Percentiles rank a stretch among this genome's conserved stretches.
Conservation (phyloP, 2,329 filamentous ascomycete species). For the Talaromyces sp. region DNA sequence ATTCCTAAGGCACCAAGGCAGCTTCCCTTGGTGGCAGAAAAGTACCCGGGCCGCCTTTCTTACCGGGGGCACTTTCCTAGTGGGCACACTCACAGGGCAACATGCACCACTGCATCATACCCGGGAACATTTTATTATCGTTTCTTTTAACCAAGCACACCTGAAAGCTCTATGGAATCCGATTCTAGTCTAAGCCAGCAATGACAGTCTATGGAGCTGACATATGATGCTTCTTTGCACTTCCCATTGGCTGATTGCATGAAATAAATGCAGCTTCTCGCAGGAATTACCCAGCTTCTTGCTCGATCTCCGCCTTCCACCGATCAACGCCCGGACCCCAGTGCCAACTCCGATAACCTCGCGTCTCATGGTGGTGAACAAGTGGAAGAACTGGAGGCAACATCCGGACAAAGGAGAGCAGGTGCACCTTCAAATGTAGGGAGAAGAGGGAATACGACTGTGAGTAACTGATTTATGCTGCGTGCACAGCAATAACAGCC, state of each 20-base stretch:
- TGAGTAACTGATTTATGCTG: not conserved
- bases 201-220: not conserved
- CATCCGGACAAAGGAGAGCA: conserved; percentile 21
- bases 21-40: not conserved
- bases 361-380: conserved; percentile 24
- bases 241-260: conserved; percentile 16
- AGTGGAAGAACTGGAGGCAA: conserved; percentile 19
- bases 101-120: conserved; percentile 7
- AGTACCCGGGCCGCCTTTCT: not conserved
- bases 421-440: not conserved
- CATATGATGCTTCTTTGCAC: conserved; percentile 12
- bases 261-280: conserved; percentile 22
- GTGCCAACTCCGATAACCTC: conserved; percentile 11
- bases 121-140: not conserved
- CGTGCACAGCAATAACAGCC: not conserved
- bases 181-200: not conserved
- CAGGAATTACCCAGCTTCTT: conserved; percentile 17
- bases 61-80: not conserved
- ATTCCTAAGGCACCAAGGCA: not conserved
- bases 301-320: conserved; percentile 11
- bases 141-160: not conserved
- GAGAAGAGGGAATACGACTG: not conserved
- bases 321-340: not conserved
- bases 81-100: too few species aligned
- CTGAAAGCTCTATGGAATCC: not conserved